phyloP scores from a whole-genome alignment of 176 grass and related monocot genomes.

The Poa pratensis region DNA sequence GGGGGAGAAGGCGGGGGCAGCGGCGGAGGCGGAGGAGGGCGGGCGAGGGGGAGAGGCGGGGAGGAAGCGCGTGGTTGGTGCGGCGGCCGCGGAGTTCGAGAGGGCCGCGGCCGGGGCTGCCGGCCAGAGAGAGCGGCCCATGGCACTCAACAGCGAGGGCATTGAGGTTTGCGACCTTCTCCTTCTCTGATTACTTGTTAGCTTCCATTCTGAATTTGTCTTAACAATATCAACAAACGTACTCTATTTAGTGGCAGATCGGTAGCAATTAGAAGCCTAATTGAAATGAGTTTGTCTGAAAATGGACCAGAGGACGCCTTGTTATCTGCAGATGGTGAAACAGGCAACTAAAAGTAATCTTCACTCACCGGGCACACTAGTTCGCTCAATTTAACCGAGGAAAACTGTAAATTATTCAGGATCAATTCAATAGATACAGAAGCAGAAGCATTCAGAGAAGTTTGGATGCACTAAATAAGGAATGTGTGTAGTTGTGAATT shows the following conservation, averaged over 20 bases:
- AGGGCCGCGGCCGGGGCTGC: conserved; percentile 37
- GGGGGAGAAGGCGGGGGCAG: conserved; percentile 51
- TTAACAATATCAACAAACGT: not conserved
- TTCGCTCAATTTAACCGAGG: not conserved
- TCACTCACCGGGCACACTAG: not conserved
- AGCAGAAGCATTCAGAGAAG: not conserved
- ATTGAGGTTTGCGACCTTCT: conserved; percentile 57
- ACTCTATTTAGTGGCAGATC: not conserved
- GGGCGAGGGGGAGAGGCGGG: not conserved
- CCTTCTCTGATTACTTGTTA: not conserved
- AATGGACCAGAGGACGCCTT: not conserved
- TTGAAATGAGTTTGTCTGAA: not conserved
- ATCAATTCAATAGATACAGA: not conserved
- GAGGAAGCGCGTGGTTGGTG: conserved; percentile 43
- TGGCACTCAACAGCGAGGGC: conserved; percentile 89
- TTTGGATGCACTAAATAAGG: not conserved
- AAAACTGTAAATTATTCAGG: not conserved
- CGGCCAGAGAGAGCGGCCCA: conserved; percentile 70
- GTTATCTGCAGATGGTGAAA: not conserved
- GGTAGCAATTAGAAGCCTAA: not conserved
- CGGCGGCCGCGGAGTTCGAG: conserved; percentile 50
- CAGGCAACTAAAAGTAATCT: not conserved
- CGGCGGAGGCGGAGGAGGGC: conserved; percentile 29
- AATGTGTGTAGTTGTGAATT: not conserved
- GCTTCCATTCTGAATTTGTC: not conserved